Base-by-base conservation (phyloP, 345 rosid genomes). In the Corchorus capsularis region DNA sequence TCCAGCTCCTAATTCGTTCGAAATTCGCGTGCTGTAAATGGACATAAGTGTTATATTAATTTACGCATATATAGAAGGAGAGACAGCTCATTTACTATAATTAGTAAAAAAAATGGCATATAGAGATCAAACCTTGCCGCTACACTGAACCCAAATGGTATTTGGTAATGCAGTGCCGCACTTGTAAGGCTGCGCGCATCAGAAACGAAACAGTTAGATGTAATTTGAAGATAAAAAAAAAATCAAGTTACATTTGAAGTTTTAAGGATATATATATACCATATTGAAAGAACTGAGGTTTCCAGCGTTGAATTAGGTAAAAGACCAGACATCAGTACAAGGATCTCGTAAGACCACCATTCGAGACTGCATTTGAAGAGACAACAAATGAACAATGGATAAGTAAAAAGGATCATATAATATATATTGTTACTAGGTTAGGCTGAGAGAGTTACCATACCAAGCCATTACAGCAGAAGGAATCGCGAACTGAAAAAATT, bases 341-440 rank as follows among this genome's bases (percentile, higher is more conserved):
- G 75, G 50, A 87, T 63, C 82, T 90, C 92, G 69, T 76, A 86
- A 0, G 86, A 79, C 92, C 92, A 88, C 90, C 92, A 85, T 66
- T 88, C 88, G 6, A 90, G 76, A 80, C 94, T 90, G 76, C 43
- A 77, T 35, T n/a, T 41, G 22, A 0, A 39, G 43, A 39, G 43
- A 39, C 1, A 2, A 7, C 27, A 76, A 62, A 2, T 5, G 16
- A 39, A 37, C 27, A 27, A 27, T 27, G 27, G 27, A 27, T 27
- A 9, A 46, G 34, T 50, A 10, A 15, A 61, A 19, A 62, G 32
- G 27, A 49, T 39, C 20, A 15, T 3, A 1, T 3, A 1, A 5
- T 4, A 8, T 34, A 5, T 4, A 8, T 34, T 15, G 15, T 27
- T 22, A 35, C 12, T 9, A 32, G 55, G 5, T 1, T 27, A 50